Conservation (phyloP, 805 yeast species). For the Yarrowia alimentaria region DNA sequence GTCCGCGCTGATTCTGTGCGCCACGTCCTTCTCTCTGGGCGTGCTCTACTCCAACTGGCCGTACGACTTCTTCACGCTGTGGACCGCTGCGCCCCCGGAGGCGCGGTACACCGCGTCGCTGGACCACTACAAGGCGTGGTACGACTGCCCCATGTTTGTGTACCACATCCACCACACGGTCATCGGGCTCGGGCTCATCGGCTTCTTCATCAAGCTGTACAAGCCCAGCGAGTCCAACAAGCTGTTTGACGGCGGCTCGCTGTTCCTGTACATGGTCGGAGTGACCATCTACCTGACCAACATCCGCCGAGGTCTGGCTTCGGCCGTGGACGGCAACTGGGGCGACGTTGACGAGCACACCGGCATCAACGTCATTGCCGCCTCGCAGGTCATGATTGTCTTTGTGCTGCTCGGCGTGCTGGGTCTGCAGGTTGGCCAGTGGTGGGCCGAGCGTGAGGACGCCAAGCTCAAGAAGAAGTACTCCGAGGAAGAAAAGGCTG, state of each 20-base stretch:
- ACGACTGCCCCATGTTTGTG: constrained; percentile 57
- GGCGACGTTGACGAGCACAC: constrained; percentile 87
- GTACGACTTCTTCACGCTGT: constrained; percentile 74
- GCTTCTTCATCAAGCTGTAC: constrained; percentile 73
- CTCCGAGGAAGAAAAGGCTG: constrained; percentile 33
- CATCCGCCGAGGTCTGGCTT: constrained; percentile 72
- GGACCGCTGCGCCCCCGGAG: constrained; percentile 53
- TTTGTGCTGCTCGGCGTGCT: constrained; percentile 74
- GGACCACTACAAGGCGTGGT: constrained; percentile 73
- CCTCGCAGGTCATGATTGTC: constrained; percentile 75
- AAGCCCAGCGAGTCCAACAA: constrained; percentile 83
- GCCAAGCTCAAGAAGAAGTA: constrained; percentile 29
- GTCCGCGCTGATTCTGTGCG: constrained; percentile 37
- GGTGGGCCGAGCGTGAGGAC: constrained; percentile 72
- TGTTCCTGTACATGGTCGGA: constrained; percentile 69
- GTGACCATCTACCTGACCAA: constrained; percentile 82
- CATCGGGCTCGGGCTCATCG: constrained; percentile 63
- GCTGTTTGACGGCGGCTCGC: constrained; percentile 85
- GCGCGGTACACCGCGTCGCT: constrained; percentile 61
- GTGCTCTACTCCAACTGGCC: constrained; percentile 74
- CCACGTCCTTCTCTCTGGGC: constrained; percentile 79
- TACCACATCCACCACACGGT: constrained; percentile 64
- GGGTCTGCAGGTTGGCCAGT: constrained; percentile 81
- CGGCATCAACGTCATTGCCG: constrained; percentile 89
- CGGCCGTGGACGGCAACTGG: constrained; percentile 75